Conservation (phyloP, 176 grass and related monocot species). For the Triticum urartu region DNA sequence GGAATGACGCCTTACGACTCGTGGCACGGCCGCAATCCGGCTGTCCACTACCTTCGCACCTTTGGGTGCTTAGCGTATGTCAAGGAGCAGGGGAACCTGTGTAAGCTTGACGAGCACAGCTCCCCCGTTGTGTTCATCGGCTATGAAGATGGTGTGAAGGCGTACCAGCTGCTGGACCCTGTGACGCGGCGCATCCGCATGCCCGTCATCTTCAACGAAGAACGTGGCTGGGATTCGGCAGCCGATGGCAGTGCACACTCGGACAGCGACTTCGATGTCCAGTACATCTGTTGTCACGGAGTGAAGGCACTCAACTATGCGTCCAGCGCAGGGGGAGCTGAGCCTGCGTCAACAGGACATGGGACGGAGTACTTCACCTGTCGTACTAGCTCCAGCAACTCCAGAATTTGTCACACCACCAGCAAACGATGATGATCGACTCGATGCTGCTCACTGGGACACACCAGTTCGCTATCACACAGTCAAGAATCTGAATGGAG, state of each 20-base stretch:
- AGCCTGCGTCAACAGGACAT: not conserved
- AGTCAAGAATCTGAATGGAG: not conserved
- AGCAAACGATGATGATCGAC: not conserved
- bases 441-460: not conserved
- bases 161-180: not conserved
- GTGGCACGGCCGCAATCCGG: not conserved
- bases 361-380: not conserved
- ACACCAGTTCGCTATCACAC: not conserved
- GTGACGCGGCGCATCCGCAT: not conserved
- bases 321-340: not conserved
- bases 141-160: not conserved
- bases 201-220: not conserved
- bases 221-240: not conserved
- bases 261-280: not conserved
- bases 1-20: not conserved
- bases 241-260: accelerated
- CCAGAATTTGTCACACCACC: not conserved
- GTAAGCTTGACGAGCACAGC: not conserved
- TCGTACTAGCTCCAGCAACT: not conserved
- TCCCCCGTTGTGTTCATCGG: not conserved
- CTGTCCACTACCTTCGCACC: not conserved
- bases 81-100: not conserved
- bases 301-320: too few relatives aligned
- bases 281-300: not conserved
- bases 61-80: not conserved